A percentile compares a stretch with the other conserved stretches of the same genome.
These are phyloP conservation scores for Domatiomyces catenatus DNA, from an alignment of 2,329 filamentous ascomycete species.

Conservation along the genomic window DNA sequence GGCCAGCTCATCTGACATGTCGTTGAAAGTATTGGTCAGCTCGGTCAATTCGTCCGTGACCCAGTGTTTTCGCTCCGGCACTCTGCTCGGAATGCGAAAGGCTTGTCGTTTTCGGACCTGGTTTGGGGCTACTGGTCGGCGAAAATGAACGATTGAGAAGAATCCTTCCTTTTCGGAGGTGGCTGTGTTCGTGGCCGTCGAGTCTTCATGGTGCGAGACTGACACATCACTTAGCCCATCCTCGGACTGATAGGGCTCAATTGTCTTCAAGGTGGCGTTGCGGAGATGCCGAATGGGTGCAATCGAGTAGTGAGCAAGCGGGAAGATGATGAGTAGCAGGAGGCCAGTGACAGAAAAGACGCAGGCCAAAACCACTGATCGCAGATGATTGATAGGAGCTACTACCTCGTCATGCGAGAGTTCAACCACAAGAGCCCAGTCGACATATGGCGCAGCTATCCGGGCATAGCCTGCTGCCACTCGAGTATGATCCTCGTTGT, in stretches of 20 bases:
- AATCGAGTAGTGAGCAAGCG: slow-evolving; percentile 68
- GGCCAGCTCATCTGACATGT: slow-evolving; percentile 80
- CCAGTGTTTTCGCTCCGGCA: slow-evolving; percentile 57
- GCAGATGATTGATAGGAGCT: slow-evolving; percentile 56
- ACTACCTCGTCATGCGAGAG: slow-evolving; percentile 61
- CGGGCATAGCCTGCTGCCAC: slow-evolving; percentile 73
- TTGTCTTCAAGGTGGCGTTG: slow-evolving; percentile 57
- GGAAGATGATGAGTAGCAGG: slow-evolving; percentile 56
- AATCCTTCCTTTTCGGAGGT: slow-evolving; percentile 19
- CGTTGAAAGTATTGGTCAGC: slow-evolving; percentile 71
- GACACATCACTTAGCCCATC: slow-evolving; percentile 4
- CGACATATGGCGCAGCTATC: slow-evolving; percentile 50
- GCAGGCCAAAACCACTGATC: slow-evolving; percentile 65
- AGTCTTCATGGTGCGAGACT: slow-evolving; percentile 25
- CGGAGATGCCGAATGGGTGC: slow-evolving; percentile 64
- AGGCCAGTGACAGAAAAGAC: slow-evolving; percentile 69
- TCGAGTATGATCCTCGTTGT: slow-evolving; percentile 52
- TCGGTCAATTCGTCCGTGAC: slow-evolving; percentile 77
- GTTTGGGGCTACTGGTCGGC: neutral
- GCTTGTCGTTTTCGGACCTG: slow-evolving; percentile 16
- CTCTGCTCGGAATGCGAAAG: slow-evolving; percentile 75
- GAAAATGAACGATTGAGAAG: slow-evolving; percentile 8
- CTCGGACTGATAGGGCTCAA: slow-evolving; percentile 37
- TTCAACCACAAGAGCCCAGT: slow-evolving; percentile 75
- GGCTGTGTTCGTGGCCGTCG: slow-evolving; percentile 26